Base-by-base conservation (phyloP, 164 flowering plant genomes). In the Chloranthus sessilifolius region DNA sequence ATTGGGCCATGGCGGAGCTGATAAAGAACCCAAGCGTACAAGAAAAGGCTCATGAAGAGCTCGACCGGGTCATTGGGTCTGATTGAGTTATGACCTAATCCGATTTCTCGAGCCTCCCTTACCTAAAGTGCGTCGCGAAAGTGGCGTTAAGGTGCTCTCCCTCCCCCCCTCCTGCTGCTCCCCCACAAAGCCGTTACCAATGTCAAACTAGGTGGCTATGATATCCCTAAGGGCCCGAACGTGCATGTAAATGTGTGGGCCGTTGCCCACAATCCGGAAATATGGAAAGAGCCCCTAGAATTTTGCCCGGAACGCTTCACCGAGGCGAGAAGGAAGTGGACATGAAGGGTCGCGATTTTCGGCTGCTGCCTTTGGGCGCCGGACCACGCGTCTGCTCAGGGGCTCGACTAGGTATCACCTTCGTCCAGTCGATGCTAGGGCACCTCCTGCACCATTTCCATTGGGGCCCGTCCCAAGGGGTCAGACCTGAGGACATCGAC, bases 1-100 rank as follows among this genome's bases (percentile, higher is more conserved):
- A 68, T 19, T 68, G 68, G 72, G 63, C 65, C 7, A 64, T 63
- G 73, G 73, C 69, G 2, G 66, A 69, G 47, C 48, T 69, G 25
- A 60, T 69, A 40, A 63, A 39, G 59, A 47, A 60, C 59, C 73
- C 69, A 3, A 64, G 69, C 23, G 66, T 60, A 20, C 62, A 69
- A 45, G 50, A 56, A 26, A 68, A 60, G 33, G 62, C 58, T 17
- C 73, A 59, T 14, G 66, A 68, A 36, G 69, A 68, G 25, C 43
- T 68, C 23, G 73, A 68, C 27, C 57, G 60, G 4, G 69, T 64
- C 4, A 41, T 68, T 6, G 63, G 66, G n/a, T 12, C 47, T 2
- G 52, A 63, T 0, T 55, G 68, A 11, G 45, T 68, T 17, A 50
- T 68, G 59, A 51, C 65, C 17, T 68, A 68, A 43, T 16, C 41